These are phyloP conservation scores for Chlorella sp. DNA, from an alignment of 139 green algal species.

Conservation along the genomic window DNA sequence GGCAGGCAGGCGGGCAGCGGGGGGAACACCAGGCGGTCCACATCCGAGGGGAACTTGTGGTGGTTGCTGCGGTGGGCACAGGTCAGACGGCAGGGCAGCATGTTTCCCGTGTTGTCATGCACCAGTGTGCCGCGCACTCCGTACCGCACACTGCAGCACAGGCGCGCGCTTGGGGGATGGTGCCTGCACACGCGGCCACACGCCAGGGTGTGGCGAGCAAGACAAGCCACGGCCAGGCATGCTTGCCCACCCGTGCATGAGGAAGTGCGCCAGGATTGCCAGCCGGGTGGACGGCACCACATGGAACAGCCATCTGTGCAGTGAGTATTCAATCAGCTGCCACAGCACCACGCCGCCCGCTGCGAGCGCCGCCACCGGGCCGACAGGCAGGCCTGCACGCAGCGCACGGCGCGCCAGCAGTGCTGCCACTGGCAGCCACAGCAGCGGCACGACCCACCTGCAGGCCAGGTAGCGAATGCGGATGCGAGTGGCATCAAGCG, in stretches of 20 bases:
- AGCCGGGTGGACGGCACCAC: slow-evolving; percentile 32
- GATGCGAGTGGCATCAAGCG: too few species aligned
- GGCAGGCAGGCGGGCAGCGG: slow-evolving; percentile 75
- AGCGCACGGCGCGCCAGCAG: not conserved
- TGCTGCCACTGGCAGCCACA: slow-evolving; percentile 87
- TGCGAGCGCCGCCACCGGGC: slow-evolving; percentile 29
- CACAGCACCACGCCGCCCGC: slow-evolving; percentile 78
- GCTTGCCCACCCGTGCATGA: slow-evolving; percentile 86
- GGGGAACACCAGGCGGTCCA: slow-evolving; percentile 93
- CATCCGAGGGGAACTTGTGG: slow-evolving; percentile 95
- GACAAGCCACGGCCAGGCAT: not conserved
- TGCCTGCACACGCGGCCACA: too few species aligned
- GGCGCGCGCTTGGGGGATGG: too few species aligned
- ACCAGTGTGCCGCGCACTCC: too few species aligned
- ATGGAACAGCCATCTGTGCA: slow-evolving; percentile 96
- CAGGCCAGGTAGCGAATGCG: too few species aligned
- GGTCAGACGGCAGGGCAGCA: too few species aligned
- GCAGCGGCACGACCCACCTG: slow-evolving; percentile 87
- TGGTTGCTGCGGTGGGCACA: slow-evolving; percentile 60
- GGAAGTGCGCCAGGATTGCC: slow-evolving; percentile 90
- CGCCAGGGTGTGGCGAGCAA: too few species aligned
- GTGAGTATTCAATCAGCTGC: slow-evolving; percentile 90
- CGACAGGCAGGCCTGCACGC: not conserved
- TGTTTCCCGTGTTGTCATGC: too few species aligned
- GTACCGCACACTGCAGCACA: too few species aligned